Evolutionary conservation across 148 eudicot genomes (phyloP).

Genomic region (Cornus controversa): DNA sequence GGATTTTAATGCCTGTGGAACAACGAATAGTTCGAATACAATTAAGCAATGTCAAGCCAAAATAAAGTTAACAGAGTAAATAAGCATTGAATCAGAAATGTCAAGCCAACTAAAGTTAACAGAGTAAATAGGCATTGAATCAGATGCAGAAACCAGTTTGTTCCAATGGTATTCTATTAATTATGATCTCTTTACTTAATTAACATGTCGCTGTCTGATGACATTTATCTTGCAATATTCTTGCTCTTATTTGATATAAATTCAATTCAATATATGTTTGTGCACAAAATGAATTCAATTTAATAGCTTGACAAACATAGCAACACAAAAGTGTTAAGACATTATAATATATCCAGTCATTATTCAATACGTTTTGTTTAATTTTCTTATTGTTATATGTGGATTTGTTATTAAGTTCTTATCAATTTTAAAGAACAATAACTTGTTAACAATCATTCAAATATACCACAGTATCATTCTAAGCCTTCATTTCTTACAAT

Average conservation of each 20-base stretch:
- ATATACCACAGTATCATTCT: not conserved
- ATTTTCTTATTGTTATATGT: too few species aligned
- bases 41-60: not conserved
- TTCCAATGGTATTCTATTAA: not conserved
- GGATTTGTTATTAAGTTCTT: not conserved
- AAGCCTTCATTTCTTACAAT: not conserved
- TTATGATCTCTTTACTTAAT: not conserved
- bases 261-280: not conserved
- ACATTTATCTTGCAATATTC: too few species aligned
- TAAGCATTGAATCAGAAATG: not conserved
- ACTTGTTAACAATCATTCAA: not conserved
- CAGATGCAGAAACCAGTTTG: not conserved
- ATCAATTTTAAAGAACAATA: not conserved
- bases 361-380: too few species aligned
- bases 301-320: too few species aligned
- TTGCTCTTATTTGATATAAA: too few species aligned
- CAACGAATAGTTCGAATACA: not conserved
- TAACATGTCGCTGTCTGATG: too few species aligned
- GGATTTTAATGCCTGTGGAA: conserved; percentile 76
- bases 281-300: not conserved
- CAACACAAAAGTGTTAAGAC: too few species aligned
- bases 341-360: too few species aligned
- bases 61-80: not conserved
- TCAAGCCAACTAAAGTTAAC: not conserved
- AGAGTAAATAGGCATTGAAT: not conserved